phyloP scores from a whole-genome alignment of 768 basidiomycete species.

The Tulasnella sp. region DNA sequence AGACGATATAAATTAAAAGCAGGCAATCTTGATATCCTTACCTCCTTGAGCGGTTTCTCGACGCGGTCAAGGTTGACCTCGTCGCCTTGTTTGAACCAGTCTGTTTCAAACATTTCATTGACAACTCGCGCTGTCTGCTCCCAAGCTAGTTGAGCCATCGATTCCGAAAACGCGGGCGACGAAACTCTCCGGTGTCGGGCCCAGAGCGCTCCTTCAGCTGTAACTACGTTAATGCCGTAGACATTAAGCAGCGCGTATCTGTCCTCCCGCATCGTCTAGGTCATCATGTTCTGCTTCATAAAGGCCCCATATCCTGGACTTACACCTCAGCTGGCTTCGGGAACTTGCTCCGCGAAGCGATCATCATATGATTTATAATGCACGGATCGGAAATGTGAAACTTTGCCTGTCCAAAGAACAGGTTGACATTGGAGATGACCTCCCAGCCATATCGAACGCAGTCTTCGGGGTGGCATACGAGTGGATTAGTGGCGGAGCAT shows the following conservation, averaged over 20 bases:
- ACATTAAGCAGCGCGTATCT: constrained; percentile 1
- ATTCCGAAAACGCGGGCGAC: background rate
- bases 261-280: background rate
- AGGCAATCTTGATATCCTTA: background rate
- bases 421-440: no score
- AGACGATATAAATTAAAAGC: background rate
- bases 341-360: no score
- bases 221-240: constrained; percentile 6
- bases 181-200: background rate
- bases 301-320: no score
- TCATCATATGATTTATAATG: no score
- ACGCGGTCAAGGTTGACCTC: background rate
- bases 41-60: background rate
- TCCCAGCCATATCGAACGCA: no score
- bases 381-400: no score
- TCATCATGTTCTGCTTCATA: no score
- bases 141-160: background rate
- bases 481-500: no score
- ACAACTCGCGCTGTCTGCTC: background rate
- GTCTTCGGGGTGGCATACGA: no score
- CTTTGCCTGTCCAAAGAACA: no score
- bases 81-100: background rate
- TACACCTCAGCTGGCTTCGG: no score
- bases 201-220: constrained; percentile 7
- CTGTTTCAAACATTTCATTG: constrained; percentile 5